A percentile compares a stretch with the other conserved stretches of the same genome.
Evolutionary conservation across 495 filamentous ascomycete genomes (phyloP).

Genomic region (Evernia prunastri): DNA sequence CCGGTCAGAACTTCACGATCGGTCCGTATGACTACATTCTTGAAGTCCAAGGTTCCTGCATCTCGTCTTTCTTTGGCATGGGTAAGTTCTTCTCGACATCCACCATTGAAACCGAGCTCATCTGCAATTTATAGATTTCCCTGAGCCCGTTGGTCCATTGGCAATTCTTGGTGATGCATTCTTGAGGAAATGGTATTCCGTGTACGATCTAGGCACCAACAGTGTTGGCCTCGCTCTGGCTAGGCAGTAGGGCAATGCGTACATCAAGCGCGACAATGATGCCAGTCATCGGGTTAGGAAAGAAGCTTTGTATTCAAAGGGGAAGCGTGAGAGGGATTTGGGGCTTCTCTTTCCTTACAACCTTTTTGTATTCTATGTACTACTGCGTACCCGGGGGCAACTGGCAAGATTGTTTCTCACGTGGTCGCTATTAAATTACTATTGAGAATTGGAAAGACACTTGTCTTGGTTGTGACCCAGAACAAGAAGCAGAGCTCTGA

Average conservation of each 20-base stretch:
- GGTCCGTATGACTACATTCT: conserved; percentile 88
- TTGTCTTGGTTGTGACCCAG: background rate
- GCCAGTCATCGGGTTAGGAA: background rate
- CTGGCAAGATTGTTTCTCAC: background rate
- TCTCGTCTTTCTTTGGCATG: conserved; percentile 97
- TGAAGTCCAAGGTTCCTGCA: conserved; percentile 90
- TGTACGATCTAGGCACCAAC: conserved; percentile 84
- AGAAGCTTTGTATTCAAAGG: background rate
- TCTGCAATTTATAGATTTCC: conserved; percentile 58
- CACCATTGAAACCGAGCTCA: background rate
- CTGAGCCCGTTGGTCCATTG: conserved; percentile 81
- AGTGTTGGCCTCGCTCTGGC: conserved; percentile 83
- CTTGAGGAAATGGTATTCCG: conserved; percentile 93
- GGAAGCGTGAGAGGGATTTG: background rate
- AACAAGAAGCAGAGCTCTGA: background rate
- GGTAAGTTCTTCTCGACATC: conserved; percentile 70
- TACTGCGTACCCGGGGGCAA: background rate
- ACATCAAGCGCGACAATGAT: background rate
- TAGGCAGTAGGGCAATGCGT: conserved; percentile 37
- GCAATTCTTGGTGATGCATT: conserved; percentile 97
- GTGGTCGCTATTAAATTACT: too few relatives aligned
- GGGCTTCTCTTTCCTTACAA: background rate
- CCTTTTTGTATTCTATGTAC: conserved; percentile 6
- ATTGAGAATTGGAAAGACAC: background rate
- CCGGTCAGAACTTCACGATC: conserved; percentile 88